Evolutionary conservation across 306 rosid genomes (phyloP), one percentile per base, ranked within the genome.

Genomic region (Casuarina cunninghamiana): DNA sequence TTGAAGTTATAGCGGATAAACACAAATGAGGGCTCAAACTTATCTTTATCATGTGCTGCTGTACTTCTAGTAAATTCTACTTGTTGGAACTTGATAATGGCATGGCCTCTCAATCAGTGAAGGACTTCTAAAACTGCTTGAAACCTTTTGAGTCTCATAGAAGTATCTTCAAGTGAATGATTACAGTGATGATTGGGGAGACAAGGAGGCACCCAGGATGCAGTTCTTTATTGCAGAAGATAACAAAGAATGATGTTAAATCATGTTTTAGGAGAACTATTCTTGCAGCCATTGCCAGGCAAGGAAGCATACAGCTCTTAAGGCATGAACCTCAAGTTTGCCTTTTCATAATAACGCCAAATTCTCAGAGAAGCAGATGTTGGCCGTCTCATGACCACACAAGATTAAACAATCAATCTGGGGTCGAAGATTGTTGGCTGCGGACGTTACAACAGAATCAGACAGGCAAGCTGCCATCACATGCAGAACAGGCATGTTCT

Each of bases 361-460:
- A 50, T 26, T 77, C 72, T 58, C 55, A 66, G 72, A 50, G 48
- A 21, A 75, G 11, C 49, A 48, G 49, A 72, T 49, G 66, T 46
- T 54, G 76, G 76, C 51, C 76, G 73, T 78, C 57, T 75, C 75
- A 75, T 73, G 75, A 39, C 87, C 86, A 78, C 1, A 42, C 53
- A 43, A 37, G 19, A 81, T 58, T 88, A 69, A 85, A 73, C 46
- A 78, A 85, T 73, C 26, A 10, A 53, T 42, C 35, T 48, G 0
- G 72, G 75, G 81, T 75, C 55, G 79, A 72, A 2, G 77, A 75
- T 78, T 82, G 79, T 67, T 75, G 80, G 68, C 82, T 39, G 41
- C 75, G 79, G 49, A 57, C 68, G 84, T 78, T 81, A 78, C 86
- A 85, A 62, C 75, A n/a, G 49, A 83, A 82, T 82, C 82, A 50